Evolutionary conservation across 1,139 yeast genomes (phyloP), one percentile per base, ranked within the genome.

Genomic region (Suhomyces ambrosiae): DNA sequence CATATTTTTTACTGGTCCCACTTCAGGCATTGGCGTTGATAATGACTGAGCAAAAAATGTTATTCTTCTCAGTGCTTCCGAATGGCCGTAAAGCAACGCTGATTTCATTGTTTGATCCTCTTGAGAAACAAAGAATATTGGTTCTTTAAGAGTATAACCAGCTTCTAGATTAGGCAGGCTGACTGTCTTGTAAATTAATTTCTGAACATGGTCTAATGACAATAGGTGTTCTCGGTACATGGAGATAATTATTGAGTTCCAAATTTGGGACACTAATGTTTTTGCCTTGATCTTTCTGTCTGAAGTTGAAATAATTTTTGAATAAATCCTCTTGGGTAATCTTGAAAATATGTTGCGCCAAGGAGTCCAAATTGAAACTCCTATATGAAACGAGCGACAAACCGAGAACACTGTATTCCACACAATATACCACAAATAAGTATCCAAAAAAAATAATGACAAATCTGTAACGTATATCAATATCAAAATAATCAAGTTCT

Each of bases 201-300:
- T 90, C 71, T 92, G 98, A 42, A 92, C 98, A 61, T 92, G 98
- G 65, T 92, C 98, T 65, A 92, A 90, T 27, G 98, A 97, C 53
- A 92, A 74, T 65, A 92, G 75, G 64, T 90, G 97, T 69, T 90
- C 97, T 73, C 97, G 87, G 81, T 90, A 90, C 97, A 90, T 90
- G 47, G 97, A 89, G 56, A 90, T 90, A 54, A 90, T 95, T 65
- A 90, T 86, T 39, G 98, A 98, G 64, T 92, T 92, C 98, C 98
- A 92, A 56, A 92, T 90, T 74, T 92, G 98, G 32, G 97, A 89
- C 59, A 92, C 90, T 63, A 92, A 77, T 50, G 92, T 97, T 80
- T 92, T 92, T 53, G 98, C 98, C 70, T 92, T 92, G 74, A 92
- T 88, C 71, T 92, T 97, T 97, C 92, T 92, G 65, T 92, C 98